Percentiles rank a stretch among this genome's conserved stretches.
Evolutionary conservation across 140 eudicot species (phyloP).

Genomic region (Senecio squalidus): DNA sequence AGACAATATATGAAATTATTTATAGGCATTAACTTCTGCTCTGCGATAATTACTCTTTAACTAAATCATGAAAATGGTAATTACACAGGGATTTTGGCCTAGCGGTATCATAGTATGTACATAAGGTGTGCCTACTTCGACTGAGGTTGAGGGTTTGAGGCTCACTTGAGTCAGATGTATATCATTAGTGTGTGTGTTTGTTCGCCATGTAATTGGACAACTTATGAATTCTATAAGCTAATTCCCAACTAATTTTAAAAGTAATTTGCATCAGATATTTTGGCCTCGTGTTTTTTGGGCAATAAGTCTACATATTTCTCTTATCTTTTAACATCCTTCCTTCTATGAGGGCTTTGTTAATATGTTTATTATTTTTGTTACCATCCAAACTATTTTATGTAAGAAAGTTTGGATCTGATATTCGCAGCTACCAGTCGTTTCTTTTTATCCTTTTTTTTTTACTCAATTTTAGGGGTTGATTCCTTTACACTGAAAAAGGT

Average conservation of each 20-base stretch:
- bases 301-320: constrained; percentile 1
- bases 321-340: neutral
- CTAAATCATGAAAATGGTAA: too few species aligned
- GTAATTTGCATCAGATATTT: neutral
- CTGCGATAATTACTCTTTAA: too few species aligned
- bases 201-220: too few species aligned
- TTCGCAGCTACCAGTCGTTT: constrained; percentile 1
- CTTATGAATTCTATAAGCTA: neutral
- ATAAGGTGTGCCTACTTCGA: too few species aligned
- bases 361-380: neutral
- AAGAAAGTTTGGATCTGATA: constrained; percentile 7
- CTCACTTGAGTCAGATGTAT: too few species aligned
- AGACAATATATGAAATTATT: too few species aligned
- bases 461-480: neutral
- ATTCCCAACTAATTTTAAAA: neutral
- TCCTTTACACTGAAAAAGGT: neutral
- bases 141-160: too few species aligned
- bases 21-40: too few species aligned
- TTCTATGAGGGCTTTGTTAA: neutral
- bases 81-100: too few species aligned
- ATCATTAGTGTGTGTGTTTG: too few species aligned
- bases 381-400: neutral
- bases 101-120: too few species aligned
- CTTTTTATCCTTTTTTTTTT: neutral
- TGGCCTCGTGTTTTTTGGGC: neutral